Evolutionary conservation across 2,329 filamentous ascomycete species (phyloP).

Genomic region (Corinectria fuckeliana): DNA sequence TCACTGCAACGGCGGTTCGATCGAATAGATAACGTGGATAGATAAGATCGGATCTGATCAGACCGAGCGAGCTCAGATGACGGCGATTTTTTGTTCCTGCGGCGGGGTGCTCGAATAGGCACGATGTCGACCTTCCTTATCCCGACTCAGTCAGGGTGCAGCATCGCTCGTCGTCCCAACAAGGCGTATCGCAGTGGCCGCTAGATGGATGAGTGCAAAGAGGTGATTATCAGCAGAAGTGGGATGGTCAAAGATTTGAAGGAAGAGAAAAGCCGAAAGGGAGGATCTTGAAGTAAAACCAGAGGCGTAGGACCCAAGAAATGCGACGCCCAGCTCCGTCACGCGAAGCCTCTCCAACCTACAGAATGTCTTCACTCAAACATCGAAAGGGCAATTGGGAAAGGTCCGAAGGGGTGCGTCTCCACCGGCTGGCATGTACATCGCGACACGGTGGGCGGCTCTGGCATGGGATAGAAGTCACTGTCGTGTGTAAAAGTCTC

Average conservation of each 20-base stretch:
- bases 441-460: conserved; percentile 9
- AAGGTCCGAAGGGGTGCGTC: neutral
- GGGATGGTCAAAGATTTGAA: neutral
- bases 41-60: neutral
- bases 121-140: neutral
- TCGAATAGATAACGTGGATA: conserved; percentile 1
- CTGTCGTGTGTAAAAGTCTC: conserved; percentile 12
- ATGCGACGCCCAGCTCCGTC: neutral
- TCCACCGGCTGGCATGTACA: conserved; percentile 13
- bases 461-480: conserved; percentile 17
- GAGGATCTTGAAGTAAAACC: neutral
- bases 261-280: neutral
- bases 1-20: neutral
- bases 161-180: conserved; percentile 1
- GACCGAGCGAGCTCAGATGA: neutral
- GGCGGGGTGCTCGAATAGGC: neutral
- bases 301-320: neutral
- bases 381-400: neutral
- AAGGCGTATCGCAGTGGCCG: neutral
- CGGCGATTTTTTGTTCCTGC: neutral
- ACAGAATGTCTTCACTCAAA: neutral
- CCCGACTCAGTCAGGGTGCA: conserved; percentile 6
- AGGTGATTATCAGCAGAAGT: neutral
- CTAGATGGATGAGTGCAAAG: neutral
- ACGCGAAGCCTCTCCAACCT: neutral